Conservation (phyloP, 805 yeast species). For the Lipomyces starkeyi region DNA sequence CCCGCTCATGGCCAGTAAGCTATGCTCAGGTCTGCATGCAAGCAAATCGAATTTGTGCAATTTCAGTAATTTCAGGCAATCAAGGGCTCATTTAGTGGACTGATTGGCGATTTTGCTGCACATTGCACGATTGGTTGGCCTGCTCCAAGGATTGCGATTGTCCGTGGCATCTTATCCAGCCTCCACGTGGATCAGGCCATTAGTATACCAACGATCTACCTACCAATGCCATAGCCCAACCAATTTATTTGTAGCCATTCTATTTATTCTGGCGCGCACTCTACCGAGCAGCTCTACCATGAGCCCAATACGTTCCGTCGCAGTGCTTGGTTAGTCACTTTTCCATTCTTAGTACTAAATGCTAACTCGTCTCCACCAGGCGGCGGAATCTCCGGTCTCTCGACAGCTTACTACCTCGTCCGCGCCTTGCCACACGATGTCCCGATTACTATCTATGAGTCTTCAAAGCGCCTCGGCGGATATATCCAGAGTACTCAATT, state of each 20-base stretch:
- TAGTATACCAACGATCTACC: neutral
- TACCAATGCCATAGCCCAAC: neutral
- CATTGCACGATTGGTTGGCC: no score
- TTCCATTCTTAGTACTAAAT: neutral
- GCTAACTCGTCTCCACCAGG: conserved; percentile 52
- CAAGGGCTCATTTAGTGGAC: no score
- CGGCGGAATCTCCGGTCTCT: conserved; percentile 85
- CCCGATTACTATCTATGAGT: conserved; percentile 65
- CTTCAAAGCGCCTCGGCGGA: conserved; percentile 68
- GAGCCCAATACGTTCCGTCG: conserved; percentile 21
- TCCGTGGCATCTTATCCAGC: no score
- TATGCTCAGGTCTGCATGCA: no score
- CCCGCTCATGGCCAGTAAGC: no score
- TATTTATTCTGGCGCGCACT: neutral
- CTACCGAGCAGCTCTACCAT: neutral
- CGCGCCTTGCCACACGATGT: conserved; percentile 36
- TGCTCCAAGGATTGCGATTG: no score
- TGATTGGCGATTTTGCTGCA: no score
- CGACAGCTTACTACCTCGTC: conserved; percentile 66
- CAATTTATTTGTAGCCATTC: neutral
- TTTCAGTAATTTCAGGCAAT: no score
- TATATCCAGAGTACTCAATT: conserved; percentile 60
- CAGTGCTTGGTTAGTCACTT: conserved; percentile 14
- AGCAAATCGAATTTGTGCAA: no score
- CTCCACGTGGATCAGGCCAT: neutral